Evolutionary conservation across 306 rosid genomes (phyloP).

Genomic region (Lotus japonicus): DNA sequence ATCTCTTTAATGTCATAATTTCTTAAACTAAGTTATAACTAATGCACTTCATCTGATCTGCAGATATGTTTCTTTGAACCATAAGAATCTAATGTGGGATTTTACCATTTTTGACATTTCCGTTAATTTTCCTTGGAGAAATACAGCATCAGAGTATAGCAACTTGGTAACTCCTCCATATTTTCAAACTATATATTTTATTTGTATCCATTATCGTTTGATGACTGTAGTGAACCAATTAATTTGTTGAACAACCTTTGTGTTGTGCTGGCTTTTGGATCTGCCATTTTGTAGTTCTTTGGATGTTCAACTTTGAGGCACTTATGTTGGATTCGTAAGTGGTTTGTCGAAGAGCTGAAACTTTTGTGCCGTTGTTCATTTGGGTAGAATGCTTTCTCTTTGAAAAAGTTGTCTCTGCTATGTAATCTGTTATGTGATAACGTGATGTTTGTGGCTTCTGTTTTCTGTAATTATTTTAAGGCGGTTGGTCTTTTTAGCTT

Average conservation of each 20-base stretch:
- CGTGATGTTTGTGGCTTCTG: neutral
- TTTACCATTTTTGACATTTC: constrained; percentile 40
- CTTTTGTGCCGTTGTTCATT: neutral
- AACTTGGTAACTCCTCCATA: constrained; percentile 54
- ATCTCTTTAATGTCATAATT: neutral
- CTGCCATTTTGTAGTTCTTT: neutral
- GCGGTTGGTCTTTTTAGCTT: neutral
- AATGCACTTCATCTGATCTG: constrained; percentile 19
- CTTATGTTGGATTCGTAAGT: neutral
- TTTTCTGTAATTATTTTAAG: neutral
- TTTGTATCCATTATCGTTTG: neutral
- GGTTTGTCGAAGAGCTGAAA: neutral
- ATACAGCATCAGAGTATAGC: constrained; percentile 32
- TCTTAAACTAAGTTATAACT: neutral
- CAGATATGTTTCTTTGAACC: constrained; percentile 63
- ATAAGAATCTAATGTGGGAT: constrained; percentile 70
- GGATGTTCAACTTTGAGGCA: neutral
- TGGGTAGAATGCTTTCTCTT: neutral
- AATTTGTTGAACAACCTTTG: too few relatives aligned
- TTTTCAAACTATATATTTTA: neutral
- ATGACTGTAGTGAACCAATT: neutral
- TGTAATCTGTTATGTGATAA: neutral
- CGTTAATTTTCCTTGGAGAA: constrained; percentile 60
- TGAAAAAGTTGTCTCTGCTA: neutral
- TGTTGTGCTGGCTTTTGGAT: neutral